Base-by-base conservation (phyloP, 305 asterid species). In the Nicotiana rustica region DNA sequence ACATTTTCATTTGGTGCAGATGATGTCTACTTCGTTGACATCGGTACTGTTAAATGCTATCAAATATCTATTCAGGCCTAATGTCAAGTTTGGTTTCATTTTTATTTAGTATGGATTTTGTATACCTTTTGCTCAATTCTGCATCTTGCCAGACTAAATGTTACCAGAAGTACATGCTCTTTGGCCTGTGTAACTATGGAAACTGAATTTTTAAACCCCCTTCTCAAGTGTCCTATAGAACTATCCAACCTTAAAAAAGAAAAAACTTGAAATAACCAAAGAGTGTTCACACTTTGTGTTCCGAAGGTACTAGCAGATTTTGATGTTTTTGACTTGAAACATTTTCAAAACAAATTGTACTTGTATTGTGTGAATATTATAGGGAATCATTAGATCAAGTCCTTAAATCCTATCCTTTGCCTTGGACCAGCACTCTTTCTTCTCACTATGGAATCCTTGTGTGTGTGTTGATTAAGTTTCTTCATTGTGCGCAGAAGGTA, bases 401-500 rank as follows among this genome's bases (percentile, higher is more conserved):
- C 65, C 10, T 6, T 59, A 59, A n/a, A 59, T 59, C 65, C 65
- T 19, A 21, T 62, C 15, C 35, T 3, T 19, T 19, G 33, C 35
- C 67, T 62, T 19, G 67, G 35, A 5, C 67, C 13, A 55, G 5
- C 59, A 55, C 5, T 62, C 33, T 62, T 62, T 62, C 35, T 62
- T 62, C 15, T 62, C 35, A 21, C 67, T 62, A 21, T 9, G 7
- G 10, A 62, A 62, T n/a, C 52, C 59, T 3, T 77, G 0, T 38
- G 2, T 3, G 5, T 15, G 29, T 79, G 71, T 64, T 77, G 56
- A 67, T 77, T 66, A 67, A 36, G 64, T 13, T 69, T 67, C 49
- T 80, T 84, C 82, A 55, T 78, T 77, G 35, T 67, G 64, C 85
- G 91, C 99, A 92, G 98, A 96, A 91, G 91, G 89, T 88, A 79